Base-by-base conservation (phyloP, 1,284 basidiomycete genomes). In the Malassezia furfur region DNA sequence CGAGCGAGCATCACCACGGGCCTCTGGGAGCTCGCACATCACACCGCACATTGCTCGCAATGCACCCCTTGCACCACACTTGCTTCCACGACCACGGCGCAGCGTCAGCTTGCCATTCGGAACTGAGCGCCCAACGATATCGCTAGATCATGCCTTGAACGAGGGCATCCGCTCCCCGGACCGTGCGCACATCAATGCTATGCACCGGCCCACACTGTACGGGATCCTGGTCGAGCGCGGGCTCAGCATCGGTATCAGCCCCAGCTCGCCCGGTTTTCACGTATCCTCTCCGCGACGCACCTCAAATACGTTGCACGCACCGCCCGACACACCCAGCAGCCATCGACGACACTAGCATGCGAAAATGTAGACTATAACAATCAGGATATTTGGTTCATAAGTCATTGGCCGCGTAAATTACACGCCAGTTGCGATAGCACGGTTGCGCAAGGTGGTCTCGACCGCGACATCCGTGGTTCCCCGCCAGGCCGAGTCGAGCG, bases 261-360 rank as follows among this genome's bases (percentile, higher is more conserved):
- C 70, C 1, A 64, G 63, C 48, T 70, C 68, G 30, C 71, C 71
- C 1, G 71, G 71, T 1, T 74, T 74, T 60, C 62, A 71, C 36
- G 59, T 73, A 25, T 40, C 38, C 59, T 64, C 45, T 57, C 64
- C 45, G 2, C 45, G 31, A n/a, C 25, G 43, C 8, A 14, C 43
- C 5, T 15, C 32, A 8, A 45, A 22, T 19, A 6, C 32, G 9
- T 7, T 12, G 36, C 36, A 45, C 43, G 17, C 32, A 4, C 28
- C 43, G 9, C 25, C 43, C 5, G 14, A 31, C 14, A 28, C 25
- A 14, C 17, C 14, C 25, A 3, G 25, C 7, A 7, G 25, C 7
- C 3, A 28, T 28, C 25, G 25, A 28, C 7, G 25, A 28, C 25
- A 28, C 25, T 28, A 28, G 25, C 4, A 28, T 28, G 25, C 25